Evolutionary conservation across 345 rosid species (phyloP).

Genomic region (Melaleuca quinquenervia): DNA sequence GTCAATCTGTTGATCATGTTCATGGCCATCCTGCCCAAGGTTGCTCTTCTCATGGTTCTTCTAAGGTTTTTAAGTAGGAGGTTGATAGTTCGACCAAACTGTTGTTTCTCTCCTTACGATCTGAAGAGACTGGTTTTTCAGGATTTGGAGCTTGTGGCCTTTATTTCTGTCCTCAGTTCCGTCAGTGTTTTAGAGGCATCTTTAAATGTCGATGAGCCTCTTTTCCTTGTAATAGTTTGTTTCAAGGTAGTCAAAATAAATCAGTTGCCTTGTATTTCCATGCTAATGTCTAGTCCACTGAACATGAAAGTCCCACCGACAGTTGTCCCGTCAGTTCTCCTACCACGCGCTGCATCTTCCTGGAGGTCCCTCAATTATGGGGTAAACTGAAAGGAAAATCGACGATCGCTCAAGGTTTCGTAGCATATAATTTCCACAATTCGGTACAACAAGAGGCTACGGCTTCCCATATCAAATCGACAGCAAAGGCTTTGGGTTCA

Average conservation of each 20-base stretch:
- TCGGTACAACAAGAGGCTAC: neutral
- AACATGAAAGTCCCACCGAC: neutral
- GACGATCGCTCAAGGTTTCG: neutral
- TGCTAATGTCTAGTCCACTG: neutral
- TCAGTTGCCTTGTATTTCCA: neutral
- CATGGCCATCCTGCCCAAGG: constrained; percentile 16
- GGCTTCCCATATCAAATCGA: neutral
- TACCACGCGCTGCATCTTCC: neutral
- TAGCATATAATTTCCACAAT: neutral
- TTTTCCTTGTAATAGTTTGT: constrained; percentile 4
- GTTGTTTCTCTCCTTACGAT: neutral
- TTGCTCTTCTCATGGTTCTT: constrained; percentile 7
- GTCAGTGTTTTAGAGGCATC: constrained; percentile 18
- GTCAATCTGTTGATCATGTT: constrained; percentile 20
- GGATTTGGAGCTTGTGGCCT: constrained; percentile 14
- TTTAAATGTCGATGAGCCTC: constrained; percentile 3
- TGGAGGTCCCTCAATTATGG: neutral
- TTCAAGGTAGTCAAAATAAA: neutral
- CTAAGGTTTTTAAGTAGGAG: constrained; percentile 3
- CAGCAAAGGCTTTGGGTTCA: neutral
- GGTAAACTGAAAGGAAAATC: neutral
- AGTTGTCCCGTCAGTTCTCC: neutral
- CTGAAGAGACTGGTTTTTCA: constrained; percentile 6
- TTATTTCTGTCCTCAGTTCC: constrained; percentile 3
- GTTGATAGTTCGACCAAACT: neutral